Percentiles rank a stretch among this genome's conserved stretches.
Conservation (phyloP, 805 yeast species). For the Yueomyces sp. region DNA sequence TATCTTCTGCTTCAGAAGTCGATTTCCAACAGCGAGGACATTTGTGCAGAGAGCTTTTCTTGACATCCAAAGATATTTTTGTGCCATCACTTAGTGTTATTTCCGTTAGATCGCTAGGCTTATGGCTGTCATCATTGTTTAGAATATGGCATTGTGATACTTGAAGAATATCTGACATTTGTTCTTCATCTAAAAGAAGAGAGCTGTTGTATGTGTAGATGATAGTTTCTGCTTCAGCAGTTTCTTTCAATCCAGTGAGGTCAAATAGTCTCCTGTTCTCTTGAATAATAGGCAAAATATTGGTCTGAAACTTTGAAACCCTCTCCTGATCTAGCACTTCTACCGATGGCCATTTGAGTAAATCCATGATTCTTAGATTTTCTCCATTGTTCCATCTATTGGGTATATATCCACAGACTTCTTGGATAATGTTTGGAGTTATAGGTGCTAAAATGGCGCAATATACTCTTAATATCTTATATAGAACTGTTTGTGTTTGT, state of each 20-base stretch:
- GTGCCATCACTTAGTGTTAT: background rate
- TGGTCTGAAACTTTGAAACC: slow-evolving; percentile 5
- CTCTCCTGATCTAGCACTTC: background rate
- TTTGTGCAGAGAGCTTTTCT: slow-evolving; percentile 32
- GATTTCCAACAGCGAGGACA: slow-evolving; percentile 96
- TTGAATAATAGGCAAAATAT: slow-evolving; percentile 10
- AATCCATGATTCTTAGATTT: too few species aligned
- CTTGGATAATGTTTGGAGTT: slow-evolving; percentile 74
- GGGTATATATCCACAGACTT: slow-evolving; percentile 64
- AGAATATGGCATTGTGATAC: slow-evolving; percentile 17
- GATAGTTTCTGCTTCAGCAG: slow-evolving; percentile 20
- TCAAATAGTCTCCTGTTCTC: slow-evolving; percentile 11
- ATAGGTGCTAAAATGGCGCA: slow-evolving; percentile 66
- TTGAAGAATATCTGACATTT: slow-evolving; percentile 45
- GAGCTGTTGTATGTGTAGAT: slow-evolving; percentile 2
- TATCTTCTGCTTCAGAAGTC: slow-evolving; percentile 36
- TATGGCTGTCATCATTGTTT: background rate
- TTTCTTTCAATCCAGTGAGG: slow-evolving; percentile 10
- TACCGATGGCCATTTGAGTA: slow-evolving; percentile 2
- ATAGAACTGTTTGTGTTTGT: slow-evolving; percentile 51
- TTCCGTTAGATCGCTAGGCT: slow-evolving; percentile 15
- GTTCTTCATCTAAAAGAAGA: slow-evolving; percentile 23
- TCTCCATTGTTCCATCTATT: background rate
- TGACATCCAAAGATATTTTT: slow-evolving; percentile 23
- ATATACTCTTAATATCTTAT: slow-evolving; percentile 45